Conservation (phyloP, 768 basidiomycete genomes). For the Boletus patriciae region DNA sequence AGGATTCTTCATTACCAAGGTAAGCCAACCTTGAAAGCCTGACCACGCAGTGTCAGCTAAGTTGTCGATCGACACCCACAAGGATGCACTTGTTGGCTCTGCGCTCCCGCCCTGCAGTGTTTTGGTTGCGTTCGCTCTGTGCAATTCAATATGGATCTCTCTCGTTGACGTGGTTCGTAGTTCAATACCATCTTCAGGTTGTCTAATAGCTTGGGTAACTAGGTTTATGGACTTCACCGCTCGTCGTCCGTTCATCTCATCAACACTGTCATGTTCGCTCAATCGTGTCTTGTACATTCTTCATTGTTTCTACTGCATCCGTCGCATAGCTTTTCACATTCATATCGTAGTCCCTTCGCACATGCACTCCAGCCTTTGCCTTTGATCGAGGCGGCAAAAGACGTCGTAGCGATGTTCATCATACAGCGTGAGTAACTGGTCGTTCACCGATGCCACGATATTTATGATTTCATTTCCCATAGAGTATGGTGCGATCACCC, state of each 20-base stretch:
- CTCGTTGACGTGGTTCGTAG: slow-evolving; percentile 27
- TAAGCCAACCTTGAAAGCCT: slow-evolving; percentile 7
- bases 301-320: slow-evolving; percentile 14
- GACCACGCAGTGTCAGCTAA: background rate
- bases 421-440: slow-evolving; percentile 24
- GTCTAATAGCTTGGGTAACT: background rate
- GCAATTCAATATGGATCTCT: slow-evolving; percentile 20
- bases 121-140: slow-evolving; percentile 22
- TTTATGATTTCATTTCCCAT: background rate
- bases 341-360: slow-evolving; percentile 5
- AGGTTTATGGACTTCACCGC: slow-evolving; percentile 27
- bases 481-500: slow-evolving; percentile 34
- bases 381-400: slow-evolving; percentile 20
- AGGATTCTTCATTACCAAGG: slow-evolving; percentile 34
- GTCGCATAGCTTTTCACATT: slow-evolving; percentile 3
- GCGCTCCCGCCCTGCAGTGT: slow-evolving; percentile 2
- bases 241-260: slow-evolving; percentile 20
- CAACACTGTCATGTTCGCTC: slow-evolving; percentile 26
- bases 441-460: background rate
- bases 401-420: slow-evolving; percentile 19
- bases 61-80: background rate
- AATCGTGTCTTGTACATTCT: slow-evolving; percentile 18
- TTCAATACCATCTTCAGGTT: background rate
- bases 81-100: slow-evolving; percentile 22
- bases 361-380: slow-evolving; percentile 9